Evolutionary conservation across 108 stramenopile species (phyloP).

Genomic region (Seminavis robusta): DNA sequence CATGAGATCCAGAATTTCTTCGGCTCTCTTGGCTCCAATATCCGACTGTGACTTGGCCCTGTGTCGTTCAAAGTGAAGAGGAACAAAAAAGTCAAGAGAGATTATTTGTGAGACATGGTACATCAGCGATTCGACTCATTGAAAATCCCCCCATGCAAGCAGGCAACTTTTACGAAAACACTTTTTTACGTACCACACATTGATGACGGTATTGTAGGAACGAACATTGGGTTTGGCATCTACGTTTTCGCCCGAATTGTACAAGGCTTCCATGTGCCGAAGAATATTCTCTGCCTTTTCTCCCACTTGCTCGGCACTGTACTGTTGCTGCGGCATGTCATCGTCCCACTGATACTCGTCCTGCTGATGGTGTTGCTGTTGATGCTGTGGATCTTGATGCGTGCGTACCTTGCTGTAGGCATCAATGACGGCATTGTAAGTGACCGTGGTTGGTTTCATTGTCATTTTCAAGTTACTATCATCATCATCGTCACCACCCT

Average conservation of each 20-base stretch:
- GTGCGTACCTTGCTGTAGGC: constrained; percentile 50
- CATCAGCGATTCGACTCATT: no score
- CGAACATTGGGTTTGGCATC: constrained; percentile 48
- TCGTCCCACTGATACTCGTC: no score
- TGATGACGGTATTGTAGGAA: constrained; percentile 56
- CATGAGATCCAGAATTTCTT: constrained; percentile 56
- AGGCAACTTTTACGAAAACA: no score
- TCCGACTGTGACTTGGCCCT: constrained; percentile 54
- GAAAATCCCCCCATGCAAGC: no score
- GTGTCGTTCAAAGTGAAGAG: no score
- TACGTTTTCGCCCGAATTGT: constrained; percentile 25
- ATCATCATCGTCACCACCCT: constrained; percentile 39
- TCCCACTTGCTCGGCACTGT: constrained; percentile 22
- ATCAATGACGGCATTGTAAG: constrained; percentile 55
- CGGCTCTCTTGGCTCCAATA: constrained; percentile 47
- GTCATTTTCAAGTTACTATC: no score
- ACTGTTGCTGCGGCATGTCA: no score
- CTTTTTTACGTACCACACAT: no score
- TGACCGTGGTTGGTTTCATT: constrained; percentile 60
- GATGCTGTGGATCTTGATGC: neutral
- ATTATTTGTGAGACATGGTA: no score
- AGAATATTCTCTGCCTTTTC: constrained; percentile 45
- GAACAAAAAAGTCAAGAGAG: no score
- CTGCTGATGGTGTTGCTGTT: no score
- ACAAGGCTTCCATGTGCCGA: constrained; percentile 48